Conservation (phyloP, 768 basidiomycete species). For the Pisolithus marmoratus region DNA sequence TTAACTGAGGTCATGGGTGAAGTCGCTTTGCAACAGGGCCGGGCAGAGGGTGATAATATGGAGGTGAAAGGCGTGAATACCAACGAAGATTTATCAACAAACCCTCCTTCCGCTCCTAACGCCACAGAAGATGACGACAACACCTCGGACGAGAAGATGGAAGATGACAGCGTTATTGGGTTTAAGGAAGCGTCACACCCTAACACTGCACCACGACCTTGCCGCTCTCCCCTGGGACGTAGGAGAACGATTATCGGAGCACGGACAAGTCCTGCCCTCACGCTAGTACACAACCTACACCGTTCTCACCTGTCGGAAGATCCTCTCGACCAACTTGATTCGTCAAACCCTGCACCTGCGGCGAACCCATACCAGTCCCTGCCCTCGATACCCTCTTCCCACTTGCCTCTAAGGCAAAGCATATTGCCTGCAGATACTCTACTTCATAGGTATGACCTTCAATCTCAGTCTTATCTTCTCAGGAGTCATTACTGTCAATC, state of each 20-base stretch:
- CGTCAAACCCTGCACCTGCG: slow-evolving; percentile 26
- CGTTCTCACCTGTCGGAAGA: slow-evolving; percentile 62
- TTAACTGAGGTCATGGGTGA: slow-evolving; percentile 72
- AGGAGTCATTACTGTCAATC: slow-evolving; percentile 85
- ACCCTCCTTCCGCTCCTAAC: slow-evolving; percentile 16
- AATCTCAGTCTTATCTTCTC: slow-evolving; percentile 66
- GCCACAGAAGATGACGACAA: slow-evolving; percentile 38
- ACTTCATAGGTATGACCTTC: slow-evolving; percentile 60
- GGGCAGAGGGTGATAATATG: slow-evolving; percentile 56
- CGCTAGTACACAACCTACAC: slow-evolving; percentile 49
- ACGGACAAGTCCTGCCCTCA: slow-evolving; percentile 69
- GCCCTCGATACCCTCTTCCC: slow-evolving; percentile 53
- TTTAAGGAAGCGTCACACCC: slow-evolving; percentile 7
- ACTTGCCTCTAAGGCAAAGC: slow-evolving; percentile 41
- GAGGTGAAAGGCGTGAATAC: slow-evolving; percentile 45
- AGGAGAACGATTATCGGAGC: slow-evolving; percentile 56
- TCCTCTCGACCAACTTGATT: slow-evolving; percentile 66
- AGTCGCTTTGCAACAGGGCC: slow-evolving; percentile 87
- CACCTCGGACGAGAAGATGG: slow-evolving; percentile 37
- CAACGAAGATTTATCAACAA: slow-evolving; percentile 34
- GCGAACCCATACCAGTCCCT: slow-evolving; percentile 63
- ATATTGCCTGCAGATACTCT: slow-evolving; percentile 47
- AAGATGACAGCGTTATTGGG: slow-evolving; percentile 19
- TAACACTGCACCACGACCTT: slow-evolving; percentile 12
- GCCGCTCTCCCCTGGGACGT: slow-evolving; percentile 19